Percentiles rank a stretch among this genome's conserved stretches.
Conservation (phyloP, 192 early-diverging fungal genomes). For the Linnemannia schmuckeri region DNA sequence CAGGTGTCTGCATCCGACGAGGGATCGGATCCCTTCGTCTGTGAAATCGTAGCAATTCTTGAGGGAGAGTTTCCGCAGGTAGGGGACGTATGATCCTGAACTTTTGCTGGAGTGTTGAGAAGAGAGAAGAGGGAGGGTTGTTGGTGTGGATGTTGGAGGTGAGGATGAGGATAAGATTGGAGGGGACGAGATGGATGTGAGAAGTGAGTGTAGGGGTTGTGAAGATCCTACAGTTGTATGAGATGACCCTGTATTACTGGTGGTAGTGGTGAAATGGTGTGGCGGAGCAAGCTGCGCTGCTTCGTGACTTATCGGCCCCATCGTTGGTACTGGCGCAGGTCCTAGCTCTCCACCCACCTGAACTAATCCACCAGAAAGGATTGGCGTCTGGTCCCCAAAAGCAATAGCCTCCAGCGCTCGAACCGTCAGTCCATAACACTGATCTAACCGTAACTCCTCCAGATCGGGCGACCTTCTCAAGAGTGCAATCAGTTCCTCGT, state of each 20-base stretch:
- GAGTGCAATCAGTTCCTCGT: conserved; percentile 28
- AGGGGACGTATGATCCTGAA: conserved; percentile 7
- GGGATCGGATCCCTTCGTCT: conserved; percentile 21
- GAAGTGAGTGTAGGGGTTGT: neutral
- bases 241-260: neutral
- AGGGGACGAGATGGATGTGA: neutral
- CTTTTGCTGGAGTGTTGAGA: too few species aligned
- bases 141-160: neutral
- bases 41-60: conserved; percentile 41
- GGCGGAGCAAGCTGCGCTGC: neutral
- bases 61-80: conserved; percentile 21
- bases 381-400: neutral
- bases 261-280: neutral
- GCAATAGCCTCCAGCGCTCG: conserved; percentile 27
- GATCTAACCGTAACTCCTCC: conserved; percentile 38
- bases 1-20: conserved; percentile 37
- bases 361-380: neutral
- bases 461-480: conserved; percentile 23
- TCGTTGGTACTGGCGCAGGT: neutral
- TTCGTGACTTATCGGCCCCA: neutral
- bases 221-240: neutral
- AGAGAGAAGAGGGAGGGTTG: neutral
- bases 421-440: conserved; percentile 41
- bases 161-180: neutral
- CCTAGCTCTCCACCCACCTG: neutral